Base-by-base conservation (phyloP, 164 flowering plant species). In the Magnolia changhungtana region DNA sequence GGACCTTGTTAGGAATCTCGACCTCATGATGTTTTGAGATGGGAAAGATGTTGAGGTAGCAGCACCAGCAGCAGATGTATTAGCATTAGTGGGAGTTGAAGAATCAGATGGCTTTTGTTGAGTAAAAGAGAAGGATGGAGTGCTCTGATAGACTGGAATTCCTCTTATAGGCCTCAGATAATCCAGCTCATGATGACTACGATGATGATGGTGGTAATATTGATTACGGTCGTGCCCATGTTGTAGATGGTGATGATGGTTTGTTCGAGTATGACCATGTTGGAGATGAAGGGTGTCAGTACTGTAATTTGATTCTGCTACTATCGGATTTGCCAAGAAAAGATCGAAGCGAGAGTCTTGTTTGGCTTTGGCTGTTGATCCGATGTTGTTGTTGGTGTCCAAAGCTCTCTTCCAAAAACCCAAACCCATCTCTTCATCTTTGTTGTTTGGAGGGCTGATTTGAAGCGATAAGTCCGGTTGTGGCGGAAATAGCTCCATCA, bases 391-490 rank as follows among this genome's bases (percentile, higher is more conserved):
- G 73, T 82, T 87, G 19, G 90, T 78, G 74, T 85, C 89, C 10
- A 89, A 74, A 72, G 92, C 92, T 86, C 90, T 87, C 72, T 83
- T 88, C 98, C 91, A 91, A 63, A 91, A 92, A 27, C 90, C 90
- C 45, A 90, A 88, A 81, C 88, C 92, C 85, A 87, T 73, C 20
- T 88, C 90, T 50, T 84, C 89, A 59, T 84, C 85, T 80, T 88
- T 87, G 80, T 52, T 83, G 85, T 83, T 91, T 51, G 98, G 98
- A 4, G 93, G 97, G 80, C 97, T 93, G 79, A 95, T 95, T 89
- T 91, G 98, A 1, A 95, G 84, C 21, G 98, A 92, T 68, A 95
- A 84, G 81, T 95, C 98, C 29, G 98, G 98, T 82, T 92, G 98
- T 70, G 98, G 91, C 49, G 98, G 96, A 65, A 93, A 95, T 2